A percentile compares a stretch with the other conserved stretches of the same genome.
These are phyloP conservation scores for Diatrype stigma DNA, from an alignment of 2,329 filamentous ascomycete genomes.

Conservation along the genomic window DNA sequence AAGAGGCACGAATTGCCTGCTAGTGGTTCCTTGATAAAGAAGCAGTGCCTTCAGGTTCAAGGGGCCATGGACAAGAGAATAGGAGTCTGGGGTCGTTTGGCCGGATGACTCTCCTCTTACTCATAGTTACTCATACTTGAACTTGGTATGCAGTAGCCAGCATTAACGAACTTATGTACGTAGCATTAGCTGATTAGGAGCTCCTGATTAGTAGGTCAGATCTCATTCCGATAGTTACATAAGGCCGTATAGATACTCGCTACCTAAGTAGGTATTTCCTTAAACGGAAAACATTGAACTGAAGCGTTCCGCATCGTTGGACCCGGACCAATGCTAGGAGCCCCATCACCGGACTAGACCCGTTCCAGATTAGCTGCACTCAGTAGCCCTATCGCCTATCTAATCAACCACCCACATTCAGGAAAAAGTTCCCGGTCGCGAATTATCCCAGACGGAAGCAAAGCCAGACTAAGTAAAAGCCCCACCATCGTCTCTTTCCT, in stretches of 20 bases:
- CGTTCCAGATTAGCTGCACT: not conserved
- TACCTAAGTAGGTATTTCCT: not conserved
- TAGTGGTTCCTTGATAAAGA: too few relatives aligned
- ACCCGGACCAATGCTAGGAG: not conserved
- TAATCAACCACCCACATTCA: slow-evolving; percentile 1
- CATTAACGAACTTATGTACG: not conserved
- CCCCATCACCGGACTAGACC: not conserved
- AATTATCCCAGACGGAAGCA: too few relatives aligned
- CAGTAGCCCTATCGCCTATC: not conserved
- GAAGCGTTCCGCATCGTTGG: too few relatives aligned
- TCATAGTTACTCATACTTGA: too few relatives aligned
- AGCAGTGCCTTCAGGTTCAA: not conserved
- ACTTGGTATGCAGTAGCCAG: not conserved
- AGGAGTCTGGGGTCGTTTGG: not conserved
- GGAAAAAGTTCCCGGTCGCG: not conserved
- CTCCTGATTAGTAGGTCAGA: not conserved
- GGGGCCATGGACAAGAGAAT: not conserved
- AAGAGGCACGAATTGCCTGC: too few relatives aligned
- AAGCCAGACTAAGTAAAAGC: not conserved
- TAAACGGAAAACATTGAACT: not conserved
- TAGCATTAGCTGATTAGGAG: not conserved
- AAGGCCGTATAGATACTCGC: too few relatives aligned
- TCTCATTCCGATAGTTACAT: too few relatives aligned
- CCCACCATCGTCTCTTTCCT: slow-evolving; percentile 8
- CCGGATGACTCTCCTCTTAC: not conserved